Percentiles rank a stretch among this genome's conserved stretches.
phyloP scores from a whole-genome alignment of 805 yeast genomes.

The Candida dajiaensis region DNA sequence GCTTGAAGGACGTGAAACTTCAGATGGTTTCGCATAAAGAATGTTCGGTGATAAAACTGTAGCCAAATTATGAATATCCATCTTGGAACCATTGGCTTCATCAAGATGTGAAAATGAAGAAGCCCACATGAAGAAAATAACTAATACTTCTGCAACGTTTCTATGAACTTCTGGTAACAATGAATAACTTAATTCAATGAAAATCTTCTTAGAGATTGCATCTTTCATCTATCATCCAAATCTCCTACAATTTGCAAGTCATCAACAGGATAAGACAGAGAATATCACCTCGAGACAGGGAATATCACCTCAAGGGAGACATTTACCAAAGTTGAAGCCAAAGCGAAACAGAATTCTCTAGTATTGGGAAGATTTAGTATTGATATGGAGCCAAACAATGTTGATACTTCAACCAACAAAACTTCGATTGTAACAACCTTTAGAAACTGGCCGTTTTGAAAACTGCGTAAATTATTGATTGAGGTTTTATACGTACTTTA shows the following conservation, averaged over 20 bases:
- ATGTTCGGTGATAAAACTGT: slow-evolving; percentile 95
- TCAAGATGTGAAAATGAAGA: slow-evolving; percentile 92
- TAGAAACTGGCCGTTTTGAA: no score
- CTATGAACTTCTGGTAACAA: slow-evolving; percentile 78
- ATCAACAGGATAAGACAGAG: no score
- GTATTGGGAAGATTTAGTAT: no score
- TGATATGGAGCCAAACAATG: no score
- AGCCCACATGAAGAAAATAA: slow-evolving; percentile 88
- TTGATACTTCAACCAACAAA: no score
- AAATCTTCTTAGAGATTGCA: slow-evolving; percentile 39
- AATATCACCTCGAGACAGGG: no score
- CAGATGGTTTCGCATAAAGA: slow-evolving; percentile 49
- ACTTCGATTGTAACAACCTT: no score
- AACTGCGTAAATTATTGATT: no score
- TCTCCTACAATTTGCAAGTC: slow-evolving; percentile 65
- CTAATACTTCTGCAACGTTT: slow-evolving; percentile 78
- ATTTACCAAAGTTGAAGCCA: no score
- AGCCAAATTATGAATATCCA: slow-evolving; percentile 93
- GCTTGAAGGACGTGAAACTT: slow-evolving; percentile 22
- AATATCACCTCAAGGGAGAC: no score
- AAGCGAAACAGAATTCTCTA: no score
- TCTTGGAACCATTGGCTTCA: slow-evolving; percentile 85
- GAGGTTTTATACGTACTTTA: no score
- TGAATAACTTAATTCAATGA: slow-evolving; percentile 61
- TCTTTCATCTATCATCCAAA: slow-evolving; percentile 64